phyloP scores from a whole-genome alignment of 306 rosid species.

The Ormosia semicastrata region DNA sequence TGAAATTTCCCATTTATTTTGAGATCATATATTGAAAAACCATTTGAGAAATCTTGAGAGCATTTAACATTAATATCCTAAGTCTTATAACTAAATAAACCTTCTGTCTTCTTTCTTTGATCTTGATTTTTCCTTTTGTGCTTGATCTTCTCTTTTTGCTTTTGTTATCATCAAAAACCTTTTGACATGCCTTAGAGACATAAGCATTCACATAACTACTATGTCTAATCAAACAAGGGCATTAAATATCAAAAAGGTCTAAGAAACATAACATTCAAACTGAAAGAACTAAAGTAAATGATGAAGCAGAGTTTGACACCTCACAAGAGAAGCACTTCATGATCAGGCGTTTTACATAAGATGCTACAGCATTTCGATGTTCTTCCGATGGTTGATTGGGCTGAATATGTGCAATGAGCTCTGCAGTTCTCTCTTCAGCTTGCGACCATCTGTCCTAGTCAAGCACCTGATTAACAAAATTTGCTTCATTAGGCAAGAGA shows the following conservation, averaged over 20 bases:
- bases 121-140: too few species aligned
- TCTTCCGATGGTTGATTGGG: slow-evolving; percentile 58
- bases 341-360: slow-evolving; percentile 57
- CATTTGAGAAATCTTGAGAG: too few species aligned
- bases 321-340: slow-evolving; percentile 58
- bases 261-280: too few species aligned
- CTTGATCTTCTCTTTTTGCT: too few species aligned
- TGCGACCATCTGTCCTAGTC: slow-evolving; percentile 52
- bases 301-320: slow-evolving; percentile 32
- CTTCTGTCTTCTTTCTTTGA: too few species aligned
- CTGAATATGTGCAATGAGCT: slow-evolving; percentile 66
- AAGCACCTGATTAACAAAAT: slow-evolving; percentile 50
- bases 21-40: too few species aligned
- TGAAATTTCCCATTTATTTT: too few species aligned
- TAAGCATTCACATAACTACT: too few species aligned
- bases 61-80: too few species aligned
- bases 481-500: slow-evolving; percentile 55
- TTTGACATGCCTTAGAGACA: too few species aligned
- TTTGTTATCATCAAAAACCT: too few species aligned
- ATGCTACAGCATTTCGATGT: slow-evolving; percentile 58
- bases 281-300: background rate
- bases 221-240: background rate
- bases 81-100: too few species aligned
- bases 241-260: background rate
- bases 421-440: slow-evolving; percentile 63